These are phyloP conservation scores for Imleria badia DNA, from an alignment of 768 basidiomycete species.

Conservation along the genomic window DNA sequence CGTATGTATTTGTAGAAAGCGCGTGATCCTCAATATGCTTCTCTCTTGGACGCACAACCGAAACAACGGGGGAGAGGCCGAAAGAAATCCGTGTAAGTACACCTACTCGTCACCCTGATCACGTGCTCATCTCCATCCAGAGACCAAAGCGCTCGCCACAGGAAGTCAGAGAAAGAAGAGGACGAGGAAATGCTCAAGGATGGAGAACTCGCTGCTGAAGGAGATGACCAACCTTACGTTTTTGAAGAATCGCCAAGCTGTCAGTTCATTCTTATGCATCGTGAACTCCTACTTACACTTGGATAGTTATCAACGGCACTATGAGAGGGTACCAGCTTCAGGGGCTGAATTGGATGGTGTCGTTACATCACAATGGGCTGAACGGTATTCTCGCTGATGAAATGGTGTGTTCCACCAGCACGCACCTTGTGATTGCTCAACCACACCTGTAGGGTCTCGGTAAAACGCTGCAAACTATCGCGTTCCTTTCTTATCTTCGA, in stretches of 20 bases:
- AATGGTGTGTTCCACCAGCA: constrained; percentile 53
- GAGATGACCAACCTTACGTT: constrained; percentile 87
- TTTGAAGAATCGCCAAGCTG: constrained; percentile 94
- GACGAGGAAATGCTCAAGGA: constrained; percentile 94
- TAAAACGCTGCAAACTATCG: constrained; percentile 97
- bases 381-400: constrained; percentile 98
- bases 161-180: constrained; percentile 98
- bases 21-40: constrained; percentile 91
- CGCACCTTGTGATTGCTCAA: neutral
- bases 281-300: constrained; percentile 1
- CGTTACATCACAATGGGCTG: constrained; percentile 91
- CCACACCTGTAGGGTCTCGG: constrained; percentile 74
- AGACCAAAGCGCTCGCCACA: constrained; percentile 76
- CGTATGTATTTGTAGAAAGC: constrained; percentile 52
- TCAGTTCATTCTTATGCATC: constrained; percentile 33
- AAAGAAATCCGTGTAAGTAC: constrained; percentile 72
- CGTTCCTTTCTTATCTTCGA: constrained; percentile 94
- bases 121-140: constrained; percentile 38
- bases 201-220: constrained; percentile 74
- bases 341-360: constrained; percentile 97
- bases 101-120: neutral
- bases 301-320: constrained; percentile 76
- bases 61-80: constrained; percentile 83
- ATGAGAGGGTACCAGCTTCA: constrained; percentile 97
- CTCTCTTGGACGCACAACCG: constrained; percentile 81